These are phyloP conservation scores for Neurospora sp. DNA, from an alignment of 495 filamentous ascomycete species.

Conservation along the genomic window DNA sequence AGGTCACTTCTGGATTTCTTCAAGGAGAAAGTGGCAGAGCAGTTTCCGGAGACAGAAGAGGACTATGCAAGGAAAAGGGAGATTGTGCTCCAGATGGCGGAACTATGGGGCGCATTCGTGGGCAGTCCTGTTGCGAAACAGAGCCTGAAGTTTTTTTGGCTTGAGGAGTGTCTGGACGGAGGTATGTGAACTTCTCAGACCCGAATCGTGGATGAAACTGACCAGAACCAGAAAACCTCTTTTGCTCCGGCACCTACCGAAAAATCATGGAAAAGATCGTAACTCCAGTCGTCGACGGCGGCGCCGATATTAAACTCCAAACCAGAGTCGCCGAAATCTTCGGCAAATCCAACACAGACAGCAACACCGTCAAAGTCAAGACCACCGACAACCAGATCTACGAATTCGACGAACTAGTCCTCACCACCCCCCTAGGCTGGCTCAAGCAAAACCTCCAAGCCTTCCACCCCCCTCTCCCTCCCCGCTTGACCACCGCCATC, in stretches of 20 bases:
- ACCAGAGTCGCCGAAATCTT: slow-evolving; percentile 29
- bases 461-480: slow-evolving; percentile 63
- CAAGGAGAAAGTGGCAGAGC: slow-evolving; percentile 44
- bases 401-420: slow-evolving; percentile 73
- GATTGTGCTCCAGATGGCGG: slow-evolving; percentile 51
- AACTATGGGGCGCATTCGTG: slow-evolving; percentile 83
- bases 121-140: slow-evolving; percentile 68
- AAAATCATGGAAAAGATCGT: slow-evolving; percentile 63
- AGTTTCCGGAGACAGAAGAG: slow-evolving; percentile 38
- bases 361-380: slow-evolving; percentile 39
- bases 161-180: slow-evolving; percentile 93
- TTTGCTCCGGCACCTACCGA: slow-evolving; percentile 78
- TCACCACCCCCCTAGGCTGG: slow-evolving; percentile 83
- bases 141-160: slow-evolving; percentile 83
- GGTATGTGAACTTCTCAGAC: slow-evolving; percentile 40
- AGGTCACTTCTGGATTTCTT: slow-evolving; percentile 75
- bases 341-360: slow-evolving; percentile 35
- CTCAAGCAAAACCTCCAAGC: slow-evolving; percentile 63
- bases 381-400: slow-evolving; percentile 42
- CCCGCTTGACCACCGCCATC: slow-evolving; percentile 60
- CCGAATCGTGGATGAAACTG: neutral
- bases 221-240: slow-evolving; percentile 61
- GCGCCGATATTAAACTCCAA: slow-evolving; percentile 52
- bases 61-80: slow-evolving; percentile 39
- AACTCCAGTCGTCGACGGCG: slow-evolving; percentile 43